Evolutionary conservation across 2,329 filamentous ascomycete genomes (phyloP), one percentile per base, ranked within the genome.

Genomic region (Calonectria honghensis): DNA sequence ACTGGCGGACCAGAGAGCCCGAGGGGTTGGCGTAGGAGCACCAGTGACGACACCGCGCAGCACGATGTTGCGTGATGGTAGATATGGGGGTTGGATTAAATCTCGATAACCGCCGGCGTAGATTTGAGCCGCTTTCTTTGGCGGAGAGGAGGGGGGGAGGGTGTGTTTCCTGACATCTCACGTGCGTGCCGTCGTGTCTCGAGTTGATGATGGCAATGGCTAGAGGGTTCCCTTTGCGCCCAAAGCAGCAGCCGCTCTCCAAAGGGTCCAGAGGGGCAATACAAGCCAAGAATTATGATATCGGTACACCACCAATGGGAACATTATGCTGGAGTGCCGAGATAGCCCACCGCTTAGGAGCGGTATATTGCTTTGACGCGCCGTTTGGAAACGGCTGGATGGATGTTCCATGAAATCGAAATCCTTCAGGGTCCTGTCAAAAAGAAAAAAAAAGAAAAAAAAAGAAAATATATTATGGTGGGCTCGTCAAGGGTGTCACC

Each of bases 31-130:
- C 20, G 52, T 35, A 35, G 54, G 20, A 35, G 32, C 20, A 10
- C 27, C 31, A 57, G 52, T 59, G 54, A 59, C 54, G 54, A 59
- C 54, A 59, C 54, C 35, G 54, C 54, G 54, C 54, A 59, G 54
- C 54, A 16, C 16, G 24, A 59, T 39, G 31, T 16, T 59, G 54
- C 54, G 54, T 39, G 54, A 59, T 35, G n/a, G n/a, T 24, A 59
- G 32, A 39, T 39, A n/a, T 27, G 54, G 32, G 32, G 54, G 54
- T 32, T 32, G 29, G 54, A 13, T 39, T 39, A 24, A 39, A 59
- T 59, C 54, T 59, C 54, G 54, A 59, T 59, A 39, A 59, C 54
- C 54, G 54, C 32, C 54, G 54, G 32, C 54, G 54, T 37, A 59
- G 54, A 59, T 59, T 59, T 24, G 54, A 59, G 54, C 20, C 54